These are phyloP conservation scores for Fusarium sp. DNA, from an alignment of 2,329 filamentous ascomycete species.

Conservation along the genomic window DNA sequence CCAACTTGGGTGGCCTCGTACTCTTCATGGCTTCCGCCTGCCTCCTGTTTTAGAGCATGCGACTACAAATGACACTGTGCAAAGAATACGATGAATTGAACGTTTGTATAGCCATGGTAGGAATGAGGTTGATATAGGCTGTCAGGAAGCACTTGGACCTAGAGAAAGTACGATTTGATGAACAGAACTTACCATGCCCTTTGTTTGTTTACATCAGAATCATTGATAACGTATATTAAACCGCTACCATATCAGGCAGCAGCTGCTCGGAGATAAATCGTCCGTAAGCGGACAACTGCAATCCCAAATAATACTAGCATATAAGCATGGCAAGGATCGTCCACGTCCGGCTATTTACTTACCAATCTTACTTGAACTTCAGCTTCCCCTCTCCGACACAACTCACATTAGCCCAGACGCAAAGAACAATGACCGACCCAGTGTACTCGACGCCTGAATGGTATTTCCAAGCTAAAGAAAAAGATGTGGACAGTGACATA, in stretches of 20 bases:
- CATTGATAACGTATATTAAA: too few relatives aligned
- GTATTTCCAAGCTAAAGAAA: constrained; percentile 10
- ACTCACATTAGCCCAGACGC: too few relatives aligned
- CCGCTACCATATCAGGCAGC: not conserved
- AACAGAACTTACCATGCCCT: too few relatives aligned
- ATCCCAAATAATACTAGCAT: not conserved
- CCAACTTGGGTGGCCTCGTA: not conserved
- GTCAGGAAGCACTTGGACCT: too few relatives aligned
- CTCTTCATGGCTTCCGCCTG: not conserved
- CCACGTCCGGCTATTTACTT: not conserved
- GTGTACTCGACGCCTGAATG: constrained; percentile 17
- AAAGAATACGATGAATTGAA: too few relatives aligned
- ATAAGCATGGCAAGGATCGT: not conserved
- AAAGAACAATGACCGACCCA: not conserved
- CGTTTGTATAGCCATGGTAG: not conserved
- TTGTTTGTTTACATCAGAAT: too few relatives aligned
- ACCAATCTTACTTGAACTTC: not conserved
- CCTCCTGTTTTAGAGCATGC: not conserved
- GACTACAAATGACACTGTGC: not conserved
- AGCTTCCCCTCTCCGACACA: not conserved
- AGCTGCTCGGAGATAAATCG: too few relatives aligned
- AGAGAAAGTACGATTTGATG: too few relatives aligned
- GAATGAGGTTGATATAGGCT: too few relatives aligned
- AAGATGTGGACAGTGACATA: constrained; percentile 21
- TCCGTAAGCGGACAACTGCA: not conserved